A percentile compares a stretch with the other conserved stretches of the same genome.
These are phyloP conservation scores for Coemansia sp. DNA, from an alignment of 192 early-diverging fungal species.

Conservation along the genomic window DNA sequence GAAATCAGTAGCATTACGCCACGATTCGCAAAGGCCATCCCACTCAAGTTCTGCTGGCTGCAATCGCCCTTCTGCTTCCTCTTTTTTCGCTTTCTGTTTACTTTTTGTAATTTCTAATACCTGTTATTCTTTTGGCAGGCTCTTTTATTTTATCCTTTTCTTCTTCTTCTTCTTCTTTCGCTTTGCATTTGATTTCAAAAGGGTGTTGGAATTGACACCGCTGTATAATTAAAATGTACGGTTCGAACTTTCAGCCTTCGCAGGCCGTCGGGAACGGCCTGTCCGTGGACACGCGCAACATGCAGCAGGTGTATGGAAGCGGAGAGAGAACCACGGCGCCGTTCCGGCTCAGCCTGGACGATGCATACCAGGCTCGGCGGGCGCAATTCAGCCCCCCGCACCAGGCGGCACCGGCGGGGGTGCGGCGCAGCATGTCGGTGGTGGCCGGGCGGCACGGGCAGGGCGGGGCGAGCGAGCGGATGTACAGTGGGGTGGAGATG, in stretches of 20 bases:
- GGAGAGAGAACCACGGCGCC: neutral
- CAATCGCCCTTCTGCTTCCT: neutral
- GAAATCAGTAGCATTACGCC: neutral
- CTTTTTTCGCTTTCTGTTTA: neutral
- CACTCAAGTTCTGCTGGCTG: neutral
- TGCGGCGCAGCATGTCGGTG: constrained; percentile 2
- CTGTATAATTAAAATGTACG: neutral
- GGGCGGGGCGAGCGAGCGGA: constrained; percentile 11
- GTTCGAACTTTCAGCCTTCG: neutral
- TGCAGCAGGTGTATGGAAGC: neutral
- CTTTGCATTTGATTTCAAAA: neutral
- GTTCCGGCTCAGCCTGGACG: constrained; percentile 9
- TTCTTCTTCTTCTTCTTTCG: constrained; percentile 1
- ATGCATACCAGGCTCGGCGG: neutral
- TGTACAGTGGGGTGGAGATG: constrained; percentile 6
- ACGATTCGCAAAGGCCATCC: neutral
- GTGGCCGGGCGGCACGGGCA: neutral
- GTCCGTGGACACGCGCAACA: constrained; percentile 25
- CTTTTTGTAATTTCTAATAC: neutral
- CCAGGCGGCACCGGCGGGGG: neutral
- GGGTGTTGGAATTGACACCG: neutral
- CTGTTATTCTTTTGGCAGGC: neutral
- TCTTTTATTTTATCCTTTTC: constrained; percentile 7
- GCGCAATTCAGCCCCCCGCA: neutral
- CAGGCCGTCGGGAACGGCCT: constrained; percentile 14